A percentile compares a stretch with the other conserved stretches of the same genome.
phyloP scores from a whole-genome alignment of 192 early-diverging fungal genomes.

The Phycomyces nitens region DNA sequence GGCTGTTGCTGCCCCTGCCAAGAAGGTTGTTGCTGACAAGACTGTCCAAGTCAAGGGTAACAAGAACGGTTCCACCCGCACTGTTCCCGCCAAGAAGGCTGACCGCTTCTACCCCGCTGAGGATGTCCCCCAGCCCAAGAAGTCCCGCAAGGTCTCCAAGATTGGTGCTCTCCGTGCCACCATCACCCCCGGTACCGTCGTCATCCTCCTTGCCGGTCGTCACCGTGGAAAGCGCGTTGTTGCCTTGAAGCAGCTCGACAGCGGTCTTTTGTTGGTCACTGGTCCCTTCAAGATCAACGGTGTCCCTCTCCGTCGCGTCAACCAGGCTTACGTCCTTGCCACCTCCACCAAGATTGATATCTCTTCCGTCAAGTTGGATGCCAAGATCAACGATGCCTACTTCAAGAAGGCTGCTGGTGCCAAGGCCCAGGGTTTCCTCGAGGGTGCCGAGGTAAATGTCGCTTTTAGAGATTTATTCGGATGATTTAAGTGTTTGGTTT shows the following conservation, averaged over 20 bases:
- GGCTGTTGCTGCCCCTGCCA: slow-evolving; percentile 44
- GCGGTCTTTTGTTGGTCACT: slow-evolving; percentile 94
- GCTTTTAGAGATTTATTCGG: neutral
- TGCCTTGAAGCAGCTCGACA: slow-evolving; percentile 93
- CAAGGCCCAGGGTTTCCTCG: slow-evolving; percentile 87
- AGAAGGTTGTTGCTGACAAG: slow-evolving; percentile 55
- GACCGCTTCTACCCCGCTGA: slow-evolving; percentile 82
- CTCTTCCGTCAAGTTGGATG: slow-evolving; percentile 65
- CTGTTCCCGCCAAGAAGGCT: slow-evolving; percentile 67
- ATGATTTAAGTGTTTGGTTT: neutral
- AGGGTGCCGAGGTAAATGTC: slow-evolving; percentile 49
- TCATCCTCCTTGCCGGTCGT: slow-evolving; percentile 92
- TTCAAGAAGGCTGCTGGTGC: slow-evolving; percentile 76
- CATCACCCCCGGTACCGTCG: slow-evolving; percentile 97
- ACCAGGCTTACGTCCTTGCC: slow-evolving; percentile 99
- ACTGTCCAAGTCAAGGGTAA: slow-evolving; percentile 71
- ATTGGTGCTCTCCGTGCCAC: slow-evolving; percentile 74
- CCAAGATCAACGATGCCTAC: slow-evolving; percentile 89
- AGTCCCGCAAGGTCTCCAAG: slow-evolving; percentile 72
- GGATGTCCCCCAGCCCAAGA: slow-evolving; percentile 77
- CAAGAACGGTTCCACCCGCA: slow-evolving; percentile 77
- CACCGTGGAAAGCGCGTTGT: slow-evolving; percentile 99
- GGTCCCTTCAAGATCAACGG: slow-evolving; percentile 99
- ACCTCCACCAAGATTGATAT: slow-evolving; percentile 99
- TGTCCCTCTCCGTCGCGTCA: slow-evolving; percentile 94